A percentile compares a stretch with the other conserved stretches of the same genome.
phyloP scores from a whole-genome alignment of 257 asterid species.

The Cynanchum wilfordii region DNA sequence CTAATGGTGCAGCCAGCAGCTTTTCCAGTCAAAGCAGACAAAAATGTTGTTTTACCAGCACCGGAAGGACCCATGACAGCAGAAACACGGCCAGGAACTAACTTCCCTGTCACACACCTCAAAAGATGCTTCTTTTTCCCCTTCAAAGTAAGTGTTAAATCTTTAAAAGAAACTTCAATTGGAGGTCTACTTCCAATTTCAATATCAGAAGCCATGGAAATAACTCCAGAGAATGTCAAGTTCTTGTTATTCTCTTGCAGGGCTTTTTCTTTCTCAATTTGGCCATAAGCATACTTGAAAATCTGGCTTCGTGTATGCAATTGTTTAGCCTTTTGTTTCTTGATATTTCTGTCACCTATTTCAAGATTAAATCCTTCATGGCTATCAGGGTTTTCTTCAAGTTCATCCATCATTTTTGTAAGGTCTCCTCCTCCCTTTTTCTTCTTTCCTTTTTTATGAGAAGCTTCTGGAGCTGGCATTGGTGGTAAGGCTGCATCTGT shows the following conservation, averaged over 20 bases:
- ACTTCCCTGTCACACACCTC: constrained; percentile 81
- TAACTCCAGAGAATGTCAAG: constrained; percentile 86
- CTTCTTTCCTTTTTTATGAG: constrained; percentile 48
- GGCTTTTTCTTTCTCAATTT: constrained; percentile 92
- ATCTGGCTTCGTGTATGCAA: constrained; percentile 92
- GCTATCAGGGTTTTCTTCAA: constrained; percentile 77
- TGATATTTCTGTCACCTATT: constrained; percentile 81
- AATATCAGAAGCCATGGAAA: constrained; percentile 67
- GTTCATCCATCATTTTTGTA: constrained; percentile 84
- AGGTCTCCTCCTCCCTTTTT: constrained; percentile 43
- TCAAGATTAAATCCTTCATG: constrained; percentile 80
- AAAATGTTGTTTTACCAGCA: constrained; percentile 96
- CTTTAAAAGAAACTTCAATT: constrained; percentile 78
- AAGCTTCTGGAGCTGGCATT: constrained; percentile 28
- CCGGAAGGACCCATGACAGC: constrained; percentile 99
- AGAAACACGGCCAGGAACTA: constrained; percentile 86
- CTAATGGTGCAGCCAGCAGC: constrained; percentile 83
- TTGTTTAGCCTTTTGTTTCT: constrained; percentile 65
- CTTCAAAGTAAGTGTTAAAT: constrained; percentile 76
- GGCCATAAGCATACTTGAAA: constrained; percentile 90
- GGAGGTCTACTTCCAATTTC: constrained; percentile 65
- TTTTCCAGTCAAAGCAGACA: constrained; percentile 91
- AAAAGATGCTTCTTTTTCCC: constrained; percentile 81
- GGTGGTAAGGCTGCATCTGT: constrained; percentile 77
- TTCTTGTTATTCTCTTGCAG: constrained; percentile 74